Evolutionary conservation across 371 early-diverging fungal species (phyloP).

Genomic region (Actinomucor elegans): DNA sequence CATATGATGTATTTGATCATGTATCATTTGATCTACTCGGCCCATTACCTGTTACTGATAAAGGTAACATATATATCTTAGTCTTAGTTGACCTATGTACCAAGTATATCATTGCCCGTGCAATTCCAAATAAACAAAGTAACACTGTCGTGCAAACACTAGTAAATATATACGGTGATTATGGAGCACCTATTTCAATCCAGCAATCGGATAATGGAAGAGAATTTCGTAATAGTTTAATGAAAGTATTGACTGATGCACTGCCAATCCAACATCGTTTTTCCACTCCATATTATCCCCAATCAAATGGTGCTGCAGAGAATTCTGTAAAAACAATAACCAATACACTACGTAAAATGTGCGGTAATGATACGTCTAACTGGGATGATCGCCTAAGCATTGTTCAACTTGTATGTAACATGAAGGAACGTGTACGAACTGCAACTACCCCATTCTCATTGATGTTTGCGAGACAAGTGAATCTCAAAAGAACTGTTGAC

Average conservation of each 20-base stretch:
- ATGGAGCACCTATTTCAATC: constrained; percentile 16
- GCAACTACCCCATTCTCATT: constrained; percentile 10
- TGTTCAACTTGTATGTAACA: constrained; percentile 19
- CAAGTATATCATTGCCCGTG: constrained; percentile 4
- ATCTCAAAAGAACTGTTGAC: not conserved
- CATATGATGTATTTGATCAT: not conserved
- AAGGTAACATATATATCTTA: not conserved
- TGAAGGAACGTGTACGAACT: constrained; percentile 1
- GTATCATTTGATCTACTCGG: not conserved
- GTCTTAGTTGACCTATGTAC: constrained; percentile 1
- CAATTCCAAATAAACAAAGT: constrained; percentile 20
- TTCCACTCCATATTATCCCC: not conserved
- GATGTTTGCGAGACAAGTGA: constrained; percentile 16
- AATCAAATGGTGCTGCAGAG: not conserved
- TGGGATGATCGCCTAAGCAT: constrained; percentile 25
- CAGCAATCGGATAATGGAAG: constrained; percentile 29
- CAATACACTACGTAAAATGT: constrained; percentile 9
- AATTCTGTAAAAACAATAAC: constrained; percentile 13
- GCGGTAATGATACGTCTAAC: constrained; percentile 9
- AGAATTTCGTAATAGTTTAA: constrained; percentile 19
- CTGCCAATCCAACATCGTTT: constrained; percentile 11
- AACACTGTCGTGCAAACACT: constrained; percentile 20
- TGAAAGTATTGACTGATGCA: not conserved
- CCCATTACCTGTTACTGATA: not conserved
- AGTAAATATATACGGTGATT: constrained; percentile 21